Conservation (phyloP, 345 rosid genomes). For the Carallia brachiata region DNA sequence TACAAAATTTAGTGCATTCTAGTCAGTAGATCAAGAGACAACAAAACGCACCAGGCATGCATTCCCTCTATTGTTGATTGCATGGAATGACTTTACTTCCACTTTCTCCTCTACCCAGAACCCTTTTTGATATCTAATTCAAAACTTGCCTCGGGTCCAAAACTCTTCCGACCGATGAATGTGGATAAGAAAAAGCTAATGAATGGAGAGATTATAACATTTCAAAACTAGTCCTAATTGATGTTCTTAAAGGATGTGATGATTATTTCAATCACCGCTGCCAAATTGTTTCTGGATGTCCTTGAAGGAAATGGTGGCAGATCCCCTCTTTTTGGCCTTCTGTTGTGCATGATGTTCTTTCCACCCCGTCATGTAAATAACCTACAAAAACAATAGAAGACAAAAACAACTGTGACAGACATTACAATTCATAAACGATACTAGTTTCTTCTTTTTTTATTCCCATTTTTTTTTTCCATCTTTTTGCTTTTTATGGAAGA, state of each 20-base stretch:
- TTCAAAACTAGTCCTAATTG: neutral
- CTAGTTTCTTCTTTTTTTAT: too few species aligned
- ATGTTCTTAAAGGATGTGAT: neutral
- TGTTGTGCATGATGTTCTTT: slow-evolving; percentile 85
- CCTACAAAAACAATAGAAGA: slow-evolving; percentile 36
- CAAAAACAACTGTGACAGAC: neutral
- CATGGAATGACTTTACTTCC: too few species aligned
- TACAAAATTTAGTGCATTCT: too few species aligned
- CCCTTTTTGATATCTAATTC: too few species aligned
- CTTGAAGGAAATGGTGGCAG: slow-evolving; percentile 75
- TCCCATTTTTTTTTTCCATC: too few species aligned
- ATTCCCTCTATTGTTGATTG: too few species aligned
- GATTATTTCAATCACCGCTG: slow-evolving; percentile 23
- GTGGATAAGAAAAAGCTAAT: neutral
- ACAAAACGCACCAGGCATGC: too few species aligned
- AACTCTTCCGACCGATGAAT: neutral
- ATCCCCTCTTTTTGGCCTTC: slow-evolving; percentile 83
- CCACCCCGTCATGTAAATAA: slow-evolving; percentile 98
- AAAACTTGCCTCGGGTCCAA: too few species aligned
- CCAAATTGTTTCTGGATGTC: slow-evolving; percentile 75
- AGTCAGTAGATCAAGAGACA: too few species aligned
- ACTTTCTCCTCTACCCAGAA: too few species aligned
- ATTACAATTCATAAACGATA: neutral
- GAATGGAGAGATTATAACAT: neutral
- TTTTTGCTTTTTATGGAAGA: too few species aligned